phyloP scores from a whole-genome alignment of 768 basidiomycete species.

The Lactarius hatsudake region DNA sequence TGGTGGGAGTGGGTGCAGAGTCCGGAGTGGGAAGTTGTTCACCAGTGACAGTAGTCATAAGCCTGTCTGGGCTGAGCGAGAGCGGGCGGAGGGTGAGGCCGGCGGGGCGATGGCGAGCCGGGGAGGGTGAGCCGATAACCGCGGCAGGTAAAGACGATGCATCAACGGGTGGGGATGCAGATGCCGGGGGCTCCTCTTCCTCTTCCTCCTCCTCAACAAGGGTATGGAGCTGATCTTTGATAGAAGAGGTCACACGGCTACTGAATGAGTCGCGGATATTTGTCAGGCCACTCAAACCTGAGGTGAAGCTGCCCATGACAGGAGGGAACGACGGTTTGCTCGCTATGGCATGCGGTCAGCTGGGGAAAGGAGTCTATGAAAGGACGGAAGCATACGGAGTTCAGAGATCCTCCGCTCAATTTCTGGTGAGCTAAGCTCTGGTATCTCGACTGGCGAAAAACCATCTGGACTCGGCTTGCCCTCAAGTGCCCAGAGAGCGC shows the following conservation, averaged over 20 bases:
- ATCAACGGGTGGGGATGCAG: conserved; percentile 26
- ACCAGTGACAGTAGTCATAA: conserved; percentile 34
- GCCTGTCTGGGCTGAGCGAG: conserved; percentile 58
- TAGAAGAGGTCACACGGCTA: conserved; percentile 62
- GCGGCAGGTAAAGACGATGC: conserved; percentile 20
- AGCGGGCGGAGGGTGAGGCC: conserved; percentile 67
- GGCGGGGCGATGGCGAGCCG: conserved; percentile 60
- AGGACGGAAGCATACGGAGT: conserved; percentile 51
- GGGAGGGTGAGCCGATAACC: conserved; percentile 32
- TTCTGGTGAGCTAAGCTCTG: conserved; percentile 64
- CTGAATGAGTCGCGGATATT: conserved; percentile 79
- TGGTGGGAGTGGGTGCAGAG: conserved; percentile 54
- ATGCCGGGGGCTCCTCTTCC: conserved; percentile 56
- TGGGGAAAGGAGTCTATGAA: neutral
- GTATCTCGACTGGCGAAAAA: conserved; percentile 79
- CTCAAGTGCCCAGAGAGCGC: conserved; percentile 84
- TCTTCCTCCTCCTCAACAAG: conserved; percentile 87
- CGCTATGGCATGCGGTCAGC: conserved; percentile 39
- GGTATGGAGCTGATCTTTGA: conserved; percentile 76
- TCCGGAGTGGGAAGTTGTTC: conserved; percentile 34
- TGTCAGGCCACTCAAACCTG: conserved; percentile 42
- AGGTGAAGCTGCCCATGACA: conserved; percentile 42
- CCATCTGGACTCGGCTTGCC: conserved; percentile 66
- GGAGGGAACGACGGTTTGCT: conserved; percentile 60
- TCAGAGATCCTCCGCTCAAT: conserved; percentile 58